Base-by-base conservation (phyloP, 805 yeast genomes). In the Yamadazyma ubonensis region DNA sequence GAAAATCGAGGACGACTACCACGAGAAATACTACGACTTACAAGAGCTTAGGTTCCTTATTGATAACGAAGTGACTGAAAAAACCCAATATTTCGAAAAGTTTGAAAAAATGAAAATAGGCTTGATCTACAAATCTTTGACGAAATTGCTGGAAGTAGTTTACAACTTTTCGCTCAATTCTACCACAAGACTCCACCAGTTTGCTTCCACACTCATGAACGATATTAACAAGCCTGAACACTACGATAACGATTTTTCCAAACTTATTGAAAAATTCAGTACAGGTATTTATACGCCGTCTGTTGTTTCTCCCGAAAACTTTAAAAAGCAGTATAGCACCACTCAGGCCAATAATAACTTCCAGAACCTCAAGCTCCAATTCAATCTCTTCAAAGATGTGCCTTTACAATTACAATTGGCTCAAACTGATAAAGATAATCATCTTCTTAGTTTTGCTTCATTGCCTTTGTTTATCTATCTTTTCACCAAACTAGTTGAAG, bases 241-340 rank as follows among this genome's bases (percentile, higher is more conserved):
- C 32, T 53, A 53, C 28, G 38, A 40, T 5, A 42, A 37, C 2
- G 72, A 66, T 25, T 58, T 61, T 25, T 39, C 53, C 5, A 46
- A 46, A 11, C 41, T 60, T 17, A 15, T 65, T 3, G 46, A 45
- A 2, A 39, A 48, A 11, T 66, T 56, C 43, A 52, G 61, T 38
- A 57, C 71, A 5, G 75, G 75, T 1, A 58, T 69, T 5, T 70
- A 63, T 45, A 61, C 62, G 22, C 71, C 75, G 1, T 57, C 69
- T 2, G 51, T 48, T 12, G 46, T 61, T 10, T 54, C 65, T 1
- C 67, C 71, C 1, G 58, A 56, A 4, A 50, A 50, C 17, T 42
- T 58, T 30, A 29, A 49, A 14, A 48, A 49, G 19, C 58, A 52
- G 21, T 44, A 45, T 29, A 53, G 53, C 38, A 50, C 61, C 3